Evolutionary conservation across 805 yeast genomes (phyloP), one percentile per base, ranked within the genome.

Genomic region (Yarrowia sp.): DNA sequence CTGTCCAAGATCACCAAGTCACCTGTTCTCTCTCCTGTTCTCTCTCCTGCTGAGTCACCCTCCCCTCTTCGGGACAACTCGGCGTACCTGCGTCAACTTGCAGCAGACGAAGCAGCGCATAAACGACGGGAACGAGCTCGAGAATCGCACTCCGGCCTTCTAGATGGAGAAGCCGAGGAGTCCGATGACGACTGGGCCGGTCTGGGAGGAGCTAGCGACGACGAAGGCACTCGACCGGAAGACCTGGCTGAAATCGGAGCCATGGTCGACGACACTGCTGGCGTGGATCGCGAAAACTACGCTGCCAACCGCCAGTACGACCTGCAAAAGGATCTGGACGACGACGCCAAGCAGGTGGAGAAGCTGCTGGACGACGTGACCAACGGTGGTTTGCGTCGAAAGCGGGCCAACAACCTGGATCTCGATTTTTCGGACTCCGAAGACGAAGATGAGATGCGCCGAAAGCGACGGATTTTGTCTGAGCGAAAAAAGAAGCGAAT

Each of bases 111-210:
- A 22, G 46, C 33, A 4, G 46, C 61, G 8, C 46, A 36, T 16
- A 9, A 16, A 22, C 44, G 59, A 10, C 33, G 46, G 17, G 61
- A 54, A 19, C 10, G n/a, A 3, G 33, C 22, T 24, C 46, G 40
- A 12, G 54, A 64, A 11, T 52, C 56, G n/a, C 12, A 69, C 69
- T 3, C 66, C 12, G 67, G 43, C 0, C 38, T 67, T 10, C 67
- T 69, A 8, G 73, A 71, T 32, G 71, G 70, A 32, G 73, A 71
- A 49, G 73, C 73, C 28, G 68, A 66, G 21, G 73, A 71, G 54
- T 70, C 72, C 4, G 73, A 71, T 16, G 73, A 71, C 40, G 73
- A 71, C 61, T 71, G 72, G 72, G 72, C 72, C n/a, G 71, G 71
- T 3, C 43, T 69, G n/a, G 73, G 72, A n/a, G 73, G 73, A 4